Evolutionary conservation across 164 flowering plant species (phyloP), one percentile per base, ranked within the genome.

Genomic region (Vitis rotundifolia): DNA sequence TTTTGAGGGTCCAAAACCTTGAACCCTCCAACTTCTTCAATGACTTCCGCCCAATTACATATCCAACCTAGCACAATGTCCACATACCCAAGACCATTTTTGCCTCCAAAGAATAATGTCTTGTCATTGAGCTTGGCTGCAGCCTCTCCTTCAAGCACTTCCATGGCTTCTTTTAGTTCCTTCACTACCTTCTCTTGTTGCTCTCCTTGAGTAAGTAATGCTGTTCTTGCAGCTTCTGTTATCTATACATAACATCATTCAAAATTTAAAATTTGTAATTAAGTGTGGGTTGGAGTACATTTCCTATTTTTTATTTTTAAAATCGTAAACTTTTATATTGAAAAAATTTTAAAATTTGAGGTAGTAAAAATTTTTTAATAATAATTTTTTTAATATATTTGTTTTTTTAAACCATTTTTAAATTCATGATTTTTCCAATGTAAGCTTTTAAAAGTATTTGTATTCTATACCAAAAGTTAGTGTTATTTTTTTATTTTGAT

Each of bases 31-130:
- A 49, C 61, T 59, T 58, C 71, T 9, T 58, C 64, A 48, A 68
- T 59, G 8, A 8, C 63, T 19, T 14, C 71, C 18, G 59, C 0
- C 71, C 71, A 68, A 18, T 7, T 47, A 6, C 37, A 2, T 11
- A 26, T 22, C 63, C 63, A 68, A 18, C 71, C 71, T 47, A 68
- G 49, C 6, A 49, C 63, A 8, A 59, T 58, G 52, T 68, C 71
- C 5, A 58, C 53, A 3, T 47, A 49, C 29, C 71, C 71, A 2
- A 68, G 9, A 2, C 44, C 44, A 37, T 15, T 8, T 0, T 49
- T 37, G 3, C 71, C 71, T 12, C 71, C 71, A 59, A 68, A 58
- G 44, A 37, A 37, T 16, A 68, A 59, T 15, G 58, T 68, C 63
- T 58, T 68, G 2, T 37, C 63, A 14, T 59, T 58, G 9, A 68